Evolutionary conservation across 1,284 basidiomycete species (phyloP), one percentile per base, ranked within the genome.

Genomic region (Trichosporon coremiiforme): DNA sequence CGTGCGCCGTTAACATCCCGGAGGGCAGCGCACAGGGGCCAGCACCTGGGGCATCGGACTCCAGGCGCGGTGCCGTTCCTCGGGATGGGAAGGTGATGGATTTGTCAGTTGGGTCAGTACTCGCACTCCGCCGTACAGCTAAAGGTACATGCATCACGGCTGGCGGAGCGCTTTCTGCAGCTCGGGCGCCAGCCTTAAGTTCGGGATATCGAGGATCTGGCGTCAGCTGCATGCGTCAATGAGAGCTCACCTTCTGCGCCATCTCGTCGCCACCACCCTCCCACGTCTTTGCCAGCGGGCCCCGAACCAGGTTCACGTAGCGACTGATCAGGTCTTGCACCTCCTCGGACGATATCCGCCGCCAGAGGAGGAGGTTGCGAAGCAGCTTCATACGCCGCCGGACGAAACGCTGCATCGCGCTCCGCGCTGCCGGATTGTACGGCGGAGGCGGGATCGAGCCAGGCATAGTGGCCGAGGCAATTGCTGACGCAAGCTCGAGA

Each of bases 191-290:
- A 62, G 57, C 57, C 31, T 62, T 1, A 62, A 31, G 15, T 62
- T 62, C 20, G 57, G 57, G 22, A 62, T 33, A 15, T 67, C 63
- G 33, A 71, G 64, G 5, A 79, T 75, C 75, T 77, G 63, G 9
- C 22, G 64, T 67, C 38, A 70, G 70, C 62, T 68, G 8, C 15
- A 7, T 9, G 17, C 15, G 25, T n/a, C 7, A 13, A 4, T 7
- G 15, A 6, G 13, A 7, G 77, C 82, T 78, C 72, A 92, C 93
- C 87, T 89, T 89, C 65, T 84, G 84, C 70, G 89, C 86, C 71
- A 89, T 84, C 78, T 90, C 87, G 78, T 90, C 87, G 1, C 93
- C 94, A 15, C 95, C 94, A 36, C 92, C 90, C 38, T 93, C 91
- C 95, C 95, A 97, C 5, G 91, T 91, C 68, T 86, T 87, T 72